These are phyloP conservation scores for Coriaria nepalensis DNA, from an alignment of 306 rosid species.

Conservation along the genomic window DNA sequence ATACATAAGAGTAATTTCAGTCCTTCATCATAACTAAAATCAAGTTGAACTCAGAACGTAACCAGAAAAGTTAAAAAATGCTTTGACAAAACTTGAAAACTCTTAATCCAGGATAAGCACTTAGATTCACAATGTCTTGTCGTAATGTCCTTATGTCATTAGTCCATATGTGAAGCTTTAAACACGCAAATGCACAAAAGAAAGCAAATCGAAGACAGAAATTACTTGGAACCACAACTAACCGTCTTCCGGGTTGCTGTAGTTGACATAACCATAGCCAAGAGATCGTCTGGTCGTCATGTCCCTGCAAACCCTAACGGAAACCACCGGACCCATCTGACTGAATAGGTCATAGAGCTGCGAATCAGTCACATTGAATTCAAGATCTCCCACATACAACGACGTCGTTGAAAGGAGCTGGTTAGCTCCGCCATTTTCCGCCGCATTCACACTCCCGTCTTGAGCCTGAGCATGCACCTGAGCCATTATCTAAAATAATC, in stretches of 20 bases:
- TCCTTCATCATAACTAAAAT: no score
- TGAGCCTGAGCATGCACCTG: conserved; percentile 19
- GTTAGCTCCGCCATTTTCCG: conserved; percentile 18
- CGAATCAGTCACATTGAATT: conserved; percentile 15
- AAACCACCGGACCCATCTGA: conserved; percentile 26
- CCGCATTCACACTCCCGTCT: conserved; percentile 10
- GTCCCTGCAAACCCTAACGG: conserved; percentile 29
- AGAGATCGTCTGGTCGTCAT: conserved; percentile 24
- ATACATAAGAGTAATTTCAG: no score
- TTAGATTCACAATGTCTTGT: no score
- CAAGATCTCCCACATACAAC: conserved; percentile 29
- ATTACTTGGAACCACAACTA: not conserved
- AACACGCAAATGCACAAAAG: not conserved
- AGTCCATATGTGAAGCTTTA: not conserved
- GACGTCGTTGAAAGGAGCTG: conserved; percentile 16
- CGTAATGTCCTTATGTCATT: no score
- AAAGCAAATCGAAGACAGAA: conserved; percentile 1
- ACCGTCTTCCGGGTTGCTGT: conserved; percentile 23
- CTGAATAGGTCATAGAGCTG: conserved; percentile 26
- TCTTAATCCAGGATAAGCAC: no score
- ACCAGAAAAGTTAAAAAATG: no score
- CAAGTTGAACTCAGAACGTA: no score
- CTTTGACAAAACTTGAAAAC: no score
- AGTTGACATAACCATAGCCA: conserved; percentile 31
- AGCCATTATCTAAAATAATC: conserved; percentile 10